Percentiles rank a stretch among this genome's conserved stretches.
These are phyloP conservation scores for Candida pseudoglaebosa DNA, from an alignment of 805 yeast genomes.

Conservation along the genomic window DNA sequence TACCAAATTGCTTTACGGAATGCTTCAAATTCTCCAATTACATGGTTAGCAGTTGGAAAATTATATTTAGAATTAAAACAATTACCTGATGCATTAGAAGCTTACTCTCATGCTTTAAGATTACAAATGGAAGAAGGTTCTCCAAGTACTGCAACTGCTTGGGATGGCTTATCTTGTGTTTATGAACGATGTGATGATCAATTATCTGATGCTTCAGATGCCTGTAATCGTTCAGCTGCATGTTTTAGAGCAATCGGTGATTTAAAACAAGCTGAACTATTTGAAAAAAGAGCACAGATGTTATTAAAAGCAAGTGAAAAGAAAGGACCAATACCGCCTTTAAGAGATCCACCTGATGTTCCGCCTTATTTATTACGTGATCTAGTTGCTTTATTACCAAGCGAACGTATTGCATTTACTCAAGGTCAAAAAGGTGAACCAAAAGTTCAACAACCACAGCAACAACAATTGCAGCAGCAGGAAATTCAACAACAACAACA, in stretches of 20 bases:
- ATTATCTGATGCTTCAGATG: constrained; percentile 56
- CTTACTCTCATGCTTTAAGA: constrained; percentile 62
- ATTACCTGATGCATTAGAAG: constrained; percentile 61
- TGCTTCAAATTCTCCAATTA: constrained; percentile 51
- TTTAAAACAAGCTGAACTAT: constrained; percentile 33
- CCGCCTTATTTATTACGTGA: constrained; percentile 41
- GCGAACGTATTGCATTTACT: constrained; percentile 36
- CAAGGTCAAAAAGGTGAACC: constrained; percentile 28
- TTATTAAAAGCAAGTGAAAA: constrained; percentile 41
- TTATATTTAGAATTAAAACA: constrained; percentile 57
- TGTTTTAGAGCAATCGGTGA: constrained; percentile 49
- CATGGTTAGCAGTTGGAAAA: constrained; percentile 66
- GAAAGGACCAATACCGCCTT: constrained; percentile 41
- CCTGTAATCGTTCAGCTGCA: constrained; percentile 48
- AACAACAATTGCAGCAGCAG: constrained; percentile 11
- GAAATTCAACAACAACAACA: constrained; percentile 11
- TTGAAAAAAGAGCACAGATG: constrained; percentile 42
- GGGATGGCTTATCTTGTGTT: constrained; percentile 63
- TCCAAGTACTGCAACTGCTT: constrained; percentile 51
- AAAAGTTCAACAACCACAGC: constrained; percentile 22
- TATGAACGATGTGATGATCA: constrained; percentile 64
- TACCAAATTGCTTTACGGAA: constrained; percentile 52
- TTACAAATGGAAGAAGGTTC: constrained; percentile 46
- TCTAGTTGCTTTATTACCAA: constrained; percentile 38
- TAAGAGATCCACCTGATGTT: constrained; percentile 46